Evolutionary conservation across 768 basidiomycete genomes (phyloP), one percentile per base, ranked within the genome.

Genomic region (Leccinum rimulosum): DNA sequence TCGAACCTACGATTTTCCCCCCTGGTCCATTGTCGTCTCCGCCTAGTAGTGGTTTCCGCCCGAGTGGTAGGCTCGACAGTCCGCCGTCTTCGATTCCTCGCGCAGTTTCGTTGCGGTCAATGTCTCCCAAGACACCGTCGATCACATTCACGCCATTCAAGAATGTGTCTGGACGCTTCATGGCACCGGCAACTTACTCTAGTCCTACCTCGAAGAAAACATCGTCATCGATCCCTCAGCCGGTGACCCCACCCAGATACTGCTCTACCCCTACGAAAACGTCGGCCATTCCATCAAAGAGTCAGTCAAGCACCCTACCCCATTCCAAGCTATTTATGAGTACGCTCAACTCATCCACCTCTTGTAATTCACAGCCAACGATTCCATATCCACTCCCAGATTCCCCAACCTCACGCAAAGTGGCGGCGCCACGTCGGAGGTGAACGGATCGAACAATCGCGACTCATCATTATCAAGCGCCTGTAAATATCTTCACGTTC

Each of bases 161-260:
- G 61, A 61, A 61, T 27, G 65, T 64, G 3, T 66, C 75, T 47
- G 64, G 72, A 17, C 68, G 68, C 31, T 65, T 68, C 47, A 64
- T 70, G 22, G 62, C 68, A 25, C 67, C 66, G 15, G 33, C 48
- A 33, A 56, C 36, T 50, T 64, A 66, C 50, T 63, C 76, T 60
- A 65, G 84, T 1, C 82, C 84, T 47, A 82, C 84, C 4, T 75
- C 73, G 25, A 86, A 83, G 71, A 83, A 82, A 57, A 78, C 75
- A 36, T 76, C 82, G 7, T 84, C 87, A 6, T 84, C 84, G 65
- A 86, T 88, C 51, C 86, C 87, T 48, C 87, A 87, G 58, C 78
- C 81, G 8, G 72, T 80, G 43, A 70, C 77, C 19, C 78, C 82
- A 1, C 79, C 82, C 19, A 68, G 73, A 36, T 30, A 43, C 14